phyloP scores from a whole-genome alignment of 331 rosid species.

The Acacia concinna region DNA sequence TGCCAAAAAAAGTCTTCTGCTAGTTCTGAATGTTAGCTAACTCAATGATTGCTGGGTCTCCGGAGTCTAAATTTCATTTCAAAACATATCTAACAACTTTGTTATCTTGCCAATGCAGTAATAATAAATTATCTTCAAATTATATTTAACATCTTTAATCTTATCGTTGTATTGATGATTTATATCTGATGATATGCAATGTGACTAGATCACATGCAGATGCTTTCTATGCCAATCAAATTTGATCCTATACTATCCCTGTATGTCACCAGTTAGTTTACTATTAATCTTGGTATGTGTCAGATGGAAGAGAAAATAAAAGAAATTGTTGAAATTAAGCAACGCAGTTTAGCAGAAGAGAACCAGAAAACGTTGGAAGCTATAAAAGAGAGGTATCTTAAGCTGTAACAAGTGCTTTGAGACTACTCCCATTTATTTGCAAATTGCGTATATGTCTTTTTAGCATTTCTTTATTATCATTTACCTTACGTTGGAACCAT shows the following conservation, averaged over 20 bases:
- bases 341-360: conserved; percentile 94
- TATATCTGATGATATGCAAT: conserved; percentile 7
- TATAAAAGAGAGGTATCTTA: conserved; percentile 74
- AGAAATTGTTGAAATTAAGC: conserved; percentile 97
- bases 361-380: conserved; percentile 89
- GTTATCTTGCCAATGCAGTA: conserved; percentile 15
- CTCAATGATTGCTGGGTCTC: neutral
- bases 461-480: conserved; percentile 2
- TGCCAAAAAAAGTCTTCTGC: neutral
- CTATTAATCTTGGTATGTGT: conserved; percentile 28
- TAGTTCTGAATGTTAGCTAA: neutral
- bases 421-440: neutral
- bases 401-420: conserved; percentile 22
- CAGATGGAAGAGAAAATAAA: conserved; percentile 97
- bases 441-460: neutral
- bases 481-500: conserved; percentile 21
- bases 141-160: conserved; percentile 12
- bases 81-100: conserved; percentile 20
- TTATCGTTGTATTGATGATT: conserved; percentile 9
- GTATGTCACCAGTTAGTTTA: conserved; percentile 22
- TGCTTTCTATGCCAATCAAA: neutral
- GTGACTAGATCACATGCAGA: neutral
- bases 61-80: neutral
- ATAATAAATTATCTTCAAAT: neutral
- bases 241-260: neutral